phyloP scores from a whole-genome alignment of 2,329 filamentous ascomycete species.

The Teratosphaeria pseudoeucalypti region DNA sequence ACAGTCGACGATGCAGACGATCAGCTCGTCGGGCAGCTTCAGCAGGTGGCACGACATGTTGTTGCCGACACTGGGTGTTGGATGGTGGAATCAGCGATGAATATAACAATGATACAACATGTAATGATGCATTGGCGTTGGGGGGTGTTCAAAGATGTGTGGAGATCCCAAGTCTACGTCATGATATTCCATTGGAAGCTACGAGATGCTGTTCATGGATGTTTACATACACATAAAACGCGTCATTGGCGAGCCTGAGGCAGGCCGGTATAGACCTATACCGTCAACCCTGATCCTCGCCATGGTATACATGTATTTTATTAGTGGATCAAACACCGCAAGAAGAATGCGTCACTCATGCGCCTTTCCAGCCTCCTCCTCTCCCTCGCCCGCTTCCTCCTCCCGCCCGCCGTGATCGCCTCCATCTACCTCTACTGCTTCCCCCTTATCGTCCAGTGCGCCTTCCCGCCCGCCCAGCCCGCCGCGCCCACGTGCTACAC shows the following conservation, averaged over 20 bases:
- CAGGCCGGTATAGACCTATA: too few species aligned
- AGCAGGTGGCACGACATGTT: neutral
- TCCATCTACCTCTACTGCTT: constrained; percentile 81
- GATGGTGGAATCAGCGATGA: too few species aligned
- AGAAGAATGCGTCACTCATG: constrained; percentile 28
- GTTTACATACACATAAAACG: neutral
- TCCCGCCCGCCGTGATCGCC: constrained; percentile 58
- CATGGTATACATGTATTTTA: too few species aligned
- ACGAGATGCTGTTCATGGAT: neutral
- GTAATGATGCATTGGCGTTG: too few species aligned
- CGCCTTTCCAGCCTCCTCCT: constrained; percentile 38
- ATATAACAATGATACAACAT: too few species aligned
- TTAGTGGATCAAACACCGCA: neutral
- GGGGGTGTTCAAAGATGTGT: too few species aligned
- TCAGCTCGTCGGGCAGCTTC: constrained; percentile 2
- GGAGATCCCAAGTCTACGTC: too few species aligned
- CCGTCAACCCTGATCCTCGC: neutral
- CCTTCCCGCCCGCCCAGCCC: constrained; percentile 49
- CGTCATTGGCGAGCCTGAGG: neutral
- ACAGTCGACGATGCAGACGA: constrained; percentile 1
- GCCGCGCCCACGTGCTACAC: constrained; percentile 9
- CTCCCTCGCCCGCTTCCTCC: constrained; percentile 38
- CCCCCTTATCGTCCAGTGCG: constrained; percentile 68
- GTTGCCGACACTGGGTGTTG: too few species aligned
- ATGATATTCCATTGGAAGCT: too few species aligned